Evolutionary conservation across 208 protist genomes (phyloP).

Genomic region (Porcisia deanei): DNA sequence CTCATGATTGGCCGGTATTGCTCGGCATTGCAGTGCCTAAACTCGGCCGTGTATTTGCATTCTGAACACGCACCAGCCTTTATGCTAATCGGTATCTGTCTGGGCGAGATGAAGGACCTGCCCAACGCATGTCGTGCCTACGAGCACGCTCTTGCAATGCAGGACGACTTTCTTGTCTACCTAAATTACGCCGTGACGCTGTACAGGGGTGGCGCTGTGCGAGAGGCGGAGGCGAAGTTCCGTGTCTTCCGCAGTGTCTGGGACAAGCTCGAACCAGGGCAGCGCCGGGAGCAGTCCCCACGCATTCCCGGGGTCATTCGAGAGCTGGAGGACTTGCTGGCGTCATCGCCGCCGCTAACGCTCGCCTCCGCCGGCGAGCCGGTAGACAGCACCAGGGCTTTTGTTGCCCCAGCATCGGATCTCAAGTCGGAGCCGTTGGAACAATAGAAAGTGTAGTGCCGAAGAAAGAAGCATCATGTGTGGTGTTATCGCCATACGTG

Average conservation of each 20-base stretch:
- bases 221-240: constrained; percentile 54
- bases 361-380: background rate
- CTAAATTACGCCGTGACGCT: constrained; percentile 94
- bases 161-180: constrained; percentile 80
- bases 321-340: constrained; percentile 25
- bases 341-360: background rate
- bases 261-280: constrained; percentile 29
- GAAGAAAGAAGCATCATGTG: background rate
- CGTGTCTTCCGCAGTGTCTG: constrained; percentile 48
- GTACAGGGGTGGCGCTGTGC: constrained; percentile 50
- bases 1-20: constrained; percentile 90
- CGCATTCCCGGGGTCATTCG: constrained; percentile 30
- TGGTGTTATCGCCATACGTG: background rate
- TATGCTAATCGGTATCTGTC: constrained; percentile 95
- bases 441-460: background rate
- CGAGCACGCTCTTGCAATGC: constrained; percentile 86
- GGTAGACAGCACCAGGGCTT: background rate
- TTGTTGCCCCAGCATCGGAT: background rate
- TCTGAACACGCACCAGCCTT: constrained; percentile 73
- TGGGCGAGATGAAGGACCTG: constrained; percentile 94
- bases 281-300: constrained; percentile 35
- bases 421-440: background rate
- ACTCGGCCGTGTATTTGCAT: constrained; percentile 90
- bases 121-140: constrained; percentile 95
- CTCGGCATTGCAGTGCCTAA: constrained; percentile 96